Evolutionary conservation across 2,329 filamentous ascomycete species (phyloP).

Genomic region (Parasarocladium wereldwijsianum): DNA sequence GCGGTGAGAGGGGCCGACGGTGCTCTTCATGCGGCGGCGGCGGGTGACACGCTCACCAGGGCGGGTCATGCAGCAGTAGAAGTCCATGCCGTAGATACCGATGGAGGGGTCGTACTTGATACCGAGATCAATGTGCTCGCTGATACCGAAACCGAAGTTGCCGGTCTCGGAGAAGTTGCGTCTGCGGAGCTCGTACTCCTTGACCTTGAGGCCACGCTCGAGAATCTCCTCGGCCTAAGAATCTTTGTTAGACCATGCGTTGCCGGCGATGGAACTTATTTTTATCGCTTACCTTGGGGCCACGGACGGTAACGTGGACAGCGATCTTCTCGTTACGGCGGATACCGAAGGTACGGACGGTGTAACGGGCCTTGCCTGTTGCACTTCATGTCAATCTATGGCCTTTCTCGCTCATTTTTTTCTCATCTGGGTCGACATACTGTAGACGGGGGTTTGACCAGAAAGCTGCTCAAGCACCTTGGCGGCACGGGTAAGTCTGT

Average conservation of each 20-base stretch:
- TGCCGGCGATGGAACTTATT: background rate
- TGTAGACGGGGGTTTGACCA: slow-evolving; percentile 99
- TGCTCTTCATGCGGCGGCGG: slow-evolving; percentile 79
- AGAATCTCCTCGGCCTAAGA: slow-evolving; percentile 89
- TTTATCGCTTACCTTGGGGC: slow-evolving; percentile 49
- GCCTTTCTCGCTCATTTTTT: background rate
- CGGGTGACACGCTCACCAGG: slow-evolving; percentile 96
- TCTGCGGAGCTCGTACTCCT: slow-evolving; percentile 99
- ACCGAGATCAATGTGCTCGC: slow-evolving; percentile 99
- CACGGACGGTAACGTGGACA: slow-evolving; percentile 98
- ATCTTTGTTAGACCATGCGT: slow-evolving; percentile 11
- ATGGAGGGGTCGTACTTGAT: slow-evolving; percentile 99
- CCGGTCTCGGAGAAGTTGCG: slow-evolving; percentile 99
- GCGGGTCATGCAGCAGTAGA: slow-evolving; percentile 99
- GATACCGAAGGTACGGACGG: slow-evolving; percentile 99
- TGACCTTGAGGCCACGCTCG: slow-evolving; percentile 99
- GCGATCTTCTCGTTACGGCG: slow-evolving; percentile 99
- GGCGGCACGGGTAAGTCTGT: slow-evolving; percentile 98
- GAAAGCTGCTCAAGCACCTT: slow-evolving; percentile 99
- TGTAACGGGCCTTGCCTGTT: slow-evolving; percentile 97
- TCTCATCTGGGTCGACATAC: slow-evolving; percentile 34
- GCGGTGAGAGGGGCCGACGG: slow-evolving; percentile 75
- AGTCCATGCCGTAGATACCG: slow-evolving; percentile 99
- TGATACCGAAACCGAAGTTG: slow-evolving; percentile 99
- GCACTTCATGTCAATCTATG: background rate